A percentile compares a stretch with the other conserved stretches of the same genome.
phyloP scores from a whole-genome alignment of 306 rosid species.

The Cucurbita maxima region DNA sequence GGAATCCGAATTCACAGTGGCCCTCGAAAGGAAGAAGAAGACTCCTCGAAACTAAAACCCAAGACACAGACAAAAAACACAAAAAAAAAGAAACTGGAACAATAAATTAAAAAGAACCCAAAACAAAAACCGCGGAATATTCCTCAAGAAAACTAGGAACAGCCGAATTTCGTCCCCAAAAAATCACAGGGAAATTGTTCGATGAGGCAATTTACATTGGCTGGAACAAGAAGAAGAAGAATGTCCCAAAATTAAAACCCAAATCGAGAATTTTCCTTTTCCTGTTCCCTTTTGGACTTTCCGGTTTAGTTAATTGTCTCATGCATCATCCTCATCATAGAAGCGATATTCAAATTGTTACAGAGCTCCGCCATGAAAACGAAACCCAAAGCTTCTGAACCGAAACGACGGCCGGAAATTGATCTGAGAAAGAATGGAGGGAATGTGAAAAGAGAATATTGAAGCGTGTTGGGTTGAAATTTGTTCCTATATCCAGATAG shows the following conservation, averaged over 20 bases:
- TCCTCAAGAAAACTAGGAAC: not conserved
- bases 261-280: not conserved
- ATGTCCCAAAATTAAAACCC: not conserved
- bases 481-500: slow-evolving; percentile 4
- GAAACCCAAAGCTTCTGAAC: not conserved
- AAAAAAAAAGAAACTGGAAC: not conserved
- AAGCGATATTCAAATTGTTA: not conserved
- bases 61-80: not conserved
- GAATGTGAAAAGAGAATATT: not conserved
- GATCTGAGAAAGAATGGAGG: not conserved
- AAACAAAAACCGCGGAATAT: not conserved
- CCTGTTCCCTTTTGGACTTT: not conserved
- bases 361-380: not conserved
- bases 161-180: not conserved
- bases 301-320: not conserved
- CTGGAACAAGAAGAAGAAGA: not conserved
- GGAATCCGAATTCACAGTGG: not conserved
- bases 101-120: not conserved
- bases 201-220: not conserved
- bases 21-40: not conserved
- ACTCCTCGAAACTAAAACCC: not conserved
- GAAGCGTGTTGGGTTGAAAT: slow-evolving; percentile 10
- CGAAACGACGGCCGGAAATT: not conserved
- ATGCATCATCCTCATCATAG: not conserved
- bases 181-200: not conserved